Evolutionary conservation across 768 basidiomycete species (phyloP), one percentile per base, ranked within the genome.

Genomic region (Multifurca ochricompacta): DNA sequence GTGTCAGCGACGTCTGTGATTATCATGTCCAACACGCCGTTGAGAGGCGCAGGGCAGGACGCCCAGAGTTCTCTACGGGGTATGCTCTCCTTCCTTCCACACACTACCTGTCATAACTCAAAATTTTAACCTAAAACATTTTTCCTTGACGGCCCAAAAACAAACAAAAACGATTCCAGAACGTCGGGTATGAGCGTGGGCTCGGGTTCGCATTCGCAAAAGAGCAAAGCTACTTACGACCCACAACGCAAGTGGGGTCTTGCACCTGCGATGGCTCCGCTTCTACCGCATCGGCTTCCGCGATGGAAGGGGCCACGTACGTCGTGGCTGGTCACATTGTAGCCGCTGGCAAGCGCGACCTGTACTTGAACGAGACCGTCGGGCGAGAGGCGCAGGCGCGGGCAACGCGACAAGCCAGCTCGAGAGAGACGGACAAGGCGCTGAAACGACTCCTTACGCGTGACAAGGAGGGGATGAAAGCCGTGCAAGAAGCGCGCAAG

Each of bases 11-110:
- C 18, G 83, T 88, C 3, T 99, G 96, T 68, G 94, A 97, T 39
- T 99, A 80, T 69, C 96, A 99, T 70, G 68, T 97, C 36, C 84
- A 91, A 57, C 76, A 77, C 21, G 89, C 93, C 0, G 81, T 98
- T 3, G 77, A 90, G 67, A 72, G 81, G 19, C 74, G 78, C 14
- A 76, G 92, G 8, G 84, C 87, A 0, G 79, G 78, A 0, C 77
- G 95, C 43, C 78, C 95, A 1, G 96, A 99, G 69, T 96, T 97
- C 62, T 77, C 88, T 16, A 71, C 73, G 6, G 87, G 89, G 92
- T 94, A 56, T 18, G 82, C 0, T 52, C n/a, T 8, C 23, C 30
- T n/a, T 53, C 19, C 13, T 48, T 2, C 7, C 6, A 18, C 30
- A n/a, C 31, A 48, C 51, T 16, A 36, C 37, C 14, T 21, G 1